Base-by-base conservation (phyloP, 1,139 yeast genomes). In the Eremothecium coryli region DNA sequence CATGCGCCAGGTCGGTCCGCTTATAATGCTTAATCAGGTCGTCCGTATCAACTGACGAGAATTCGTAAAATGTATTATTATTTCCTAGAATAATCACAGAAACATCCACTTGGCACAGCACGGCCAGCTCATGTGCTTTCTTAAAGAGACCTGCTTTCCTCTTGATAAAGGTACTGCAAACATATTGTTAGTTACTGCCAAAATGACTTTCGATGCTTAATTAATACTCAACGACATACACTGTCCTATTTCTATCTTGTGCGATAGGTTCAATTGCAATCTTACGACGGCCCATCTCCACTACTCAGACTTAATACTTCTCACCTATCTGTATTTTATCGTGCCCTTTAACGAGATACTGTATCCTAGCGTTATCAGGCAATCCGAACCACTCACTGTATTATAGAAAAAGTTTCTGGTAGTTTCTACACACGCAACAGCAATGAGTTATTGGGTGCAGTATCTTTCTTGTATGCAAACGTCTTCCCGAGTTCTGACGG, bases 231-330 rank as follows among this genome's bases (percentile, higher is more conserved):
- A n/a, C 10, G 8, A 35, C 36, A 38, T 39, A 41, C 21, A 80
- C 88, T 5, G 93, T 76, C 43, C 86, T 63, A 59, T 86, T 88
- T 41, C 97, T 69, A 58, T 88, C 97, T 48, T 90, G 95, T 5
- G 77, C 68, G 41, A 90, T 76, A 31, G 97, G 97, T 58, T 82
- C 78, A 50, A 90, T 90, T 46, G 84, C 93, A 45, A 90, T 90
- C 61, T 90, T 90, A 64, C 97, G 80, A 68, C 98, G 79, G 34
- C 98, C 98, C 98, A 90, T 90, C 36, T 31, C 40, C n/a, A n/a
- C n/a, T n/a, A n/a, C n/a, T n/a, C n/a, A n/a, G n/a, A n/a, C n/a
- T n/a, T n/a, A n/a, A n/a, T n/a, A n/a, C n/a, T n/a, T n/a, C n/a
- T n/a, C n/a, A n/a, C n/a, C n/a, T n/a, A n/a, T n/a, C n/a, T n/a